A percentile compares a stretch with the other conserved stretches of the same genome.
These are phyloP conservation scores for Dothiorella sarmentorum DNA, from an alignment of 2,329 filamentous ascomycete species.

Conservation along the genomic window DNA sequence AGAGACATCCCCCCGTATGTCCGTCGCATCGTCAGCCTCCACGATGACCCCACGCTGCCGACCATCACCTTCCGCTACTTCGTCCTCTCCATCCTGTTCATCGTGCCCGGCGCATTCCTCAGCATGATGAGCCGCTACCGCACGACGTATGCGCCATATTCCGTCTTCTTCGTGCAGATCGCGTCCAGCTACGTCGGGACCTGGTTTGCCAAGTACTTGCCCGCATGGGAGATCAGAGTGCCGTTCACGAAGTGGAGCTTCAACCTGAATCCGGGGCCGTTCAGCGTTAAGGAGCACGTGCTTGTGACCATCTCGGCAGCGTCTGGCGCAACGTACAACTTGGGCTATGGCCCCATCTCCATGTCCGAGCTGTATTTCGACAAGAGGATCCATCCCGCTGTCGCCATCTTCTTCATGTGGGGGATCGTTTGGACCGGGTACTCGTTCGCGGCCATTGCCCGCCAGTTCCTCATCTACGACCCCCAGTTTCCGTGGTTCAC, in stretches of 20 bases:
- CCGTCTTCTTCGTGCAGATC: constrained; percentile 61
- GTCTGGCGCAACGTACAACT: constrained; percentile 32
- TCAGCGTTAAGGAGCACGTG: constrained; percentile 57
- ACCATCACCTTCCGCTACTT: constrained; percentile 61
- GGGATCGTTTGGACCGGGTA: constrained; percentile 58
- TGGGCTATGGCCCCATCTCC: constrained; percentile 49
- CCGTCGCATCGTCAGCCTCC: constrained; percentile 55
- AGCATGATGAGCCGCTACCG: constrained; percentile 56
- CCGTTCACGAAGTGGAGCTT: constrained; percentile 50
- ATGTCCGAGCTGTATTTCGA: constrained; percentile 58
- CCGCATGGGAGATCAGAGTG: constrained; percentile 45
- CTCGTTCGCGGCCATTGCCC: constrained; percentile 56
- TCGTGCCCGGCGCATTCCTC: constrained; percentile 56
- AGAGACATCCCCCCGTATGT: constrained; percentile 54
- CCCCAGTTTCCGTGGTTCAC: constrained; percentile 51
- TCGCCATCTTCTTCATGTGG: constrained; percentile 60
- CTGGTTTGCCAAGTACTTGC: constrained; percentile 52
- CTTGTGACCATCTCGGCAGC: constrained; percentile 49
- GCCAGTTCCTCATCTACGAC: constrained; percentile 57
- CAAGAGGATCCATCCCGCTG: constrained; percentile 49
- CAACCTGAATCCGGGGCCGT: constrained; percentile 55
- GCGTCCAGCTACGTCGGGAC: constrained; percentile 54
- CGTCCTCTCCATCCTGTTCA: constrained; percentile 53
- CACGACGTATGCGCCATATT: constrained; percentile 57
- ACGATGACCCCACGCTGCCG: constrained; percentile 54